A percentile compares a stretch with the other conserved stretches of the same genome.
These are phyloP conservation scores for Verticillium albo-atrum DNA, from an alignment of 2,329 filamentous ascomycete genomes.

Conservation along the genomic window DNA sequence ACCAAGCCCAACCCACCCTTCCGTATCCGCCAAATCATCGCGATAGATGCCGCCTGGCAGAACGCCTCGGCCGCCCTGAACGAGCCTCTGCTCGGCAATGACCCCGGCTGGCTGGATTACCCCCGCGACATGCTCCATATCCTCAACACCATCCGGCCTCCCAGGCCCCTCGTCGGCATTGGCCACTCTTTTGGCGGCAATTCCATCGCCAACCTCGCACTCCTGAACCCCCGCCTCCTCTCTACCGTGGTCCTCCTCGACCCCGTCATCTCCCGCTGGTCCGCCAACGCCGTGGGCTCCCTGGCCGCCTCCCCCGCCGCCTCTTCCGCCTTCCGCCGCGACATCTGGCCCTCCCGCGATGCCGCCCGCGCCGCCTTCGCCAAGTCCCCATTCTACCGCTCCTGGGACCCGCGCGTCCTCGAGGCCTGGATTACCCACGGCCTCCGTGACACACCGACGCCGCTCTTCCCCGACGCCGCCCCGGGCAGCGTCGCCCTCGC, in stretches of 20 bases:
- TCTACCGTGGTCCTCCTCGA: conserved; percentile 75
- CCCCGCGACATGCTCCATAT: conserved; percentile 79
- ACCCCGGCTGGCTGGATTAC: conserved; percentile 79
- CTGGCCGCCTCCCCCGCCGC: conserved; percentile 38
- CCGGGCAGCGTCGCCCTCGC: conserved; percentile 60
- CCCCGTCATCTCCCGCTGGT: conserved; percentile 64
- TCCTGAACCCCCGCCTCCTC: conserved; percentile 78
- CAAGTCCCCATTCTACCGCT: conserved; percentile 69
- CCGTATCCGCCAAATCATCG: conserved; percentile 78
- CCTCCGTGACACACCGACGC: conserved; percentile 68
- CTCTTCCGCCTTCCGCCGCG: conserved; percentile 67
- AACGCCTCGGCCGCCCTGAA: conserved; percentile 77
- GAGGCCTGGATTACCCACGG: conserved; percentile 70
- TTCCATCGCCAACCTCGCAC: conserved; percentile 65
- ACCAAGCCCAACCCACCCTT: conserved; percentile 44
- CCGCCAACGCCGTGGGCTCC: conserved; percentile 26
- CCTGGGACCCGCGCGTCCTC: conserved; percentile 79
- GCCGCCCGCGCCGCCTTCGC: conserved; percentile 64
- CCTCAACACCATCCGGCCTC: conserved; percentile 77
- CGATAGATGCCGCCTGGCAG: conserved; percentile 83
- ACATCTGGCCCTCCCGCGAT: conserved; percentile 73
- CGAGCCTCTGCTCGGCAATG: conserved; percentile 71
- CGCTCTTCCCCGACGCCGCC: conserved; percentile 42
- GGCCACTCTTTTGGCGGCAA: conserved; percentile 87
- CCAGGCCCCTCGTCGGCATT: conserved; percentile 75